phyloP scores from a whole-genome alignment of 305 asterid genomes.

The Fraxinus baroniana region DNA sequence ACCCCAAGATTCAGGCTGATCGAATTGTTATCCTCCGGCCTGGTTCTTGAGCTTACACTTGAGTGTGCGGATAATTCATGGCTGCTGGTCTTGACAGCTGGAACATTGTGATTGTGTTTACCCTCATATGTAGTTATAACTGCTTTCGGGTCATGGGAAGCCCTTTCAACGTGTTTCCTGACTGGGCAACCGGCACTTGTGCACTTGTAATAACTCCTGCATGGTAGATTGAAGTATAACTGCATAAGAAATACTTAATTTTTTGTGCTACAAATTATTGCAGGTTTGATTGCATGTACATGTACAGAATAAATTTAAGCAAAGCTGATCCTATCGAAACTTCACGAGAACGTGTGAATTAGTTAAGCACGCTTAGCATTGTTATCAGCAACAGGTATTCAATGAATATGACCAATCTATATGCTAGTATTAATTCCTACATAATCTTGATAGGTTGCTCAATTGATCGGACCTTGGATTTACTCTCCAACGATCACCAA shows the following conservation, averaged over 20 bases:
- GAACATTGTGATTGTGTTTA: slow-evolving; percentile 94
- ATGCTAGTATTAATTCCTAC: not conserved
- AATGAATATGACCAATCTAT: not conserved
- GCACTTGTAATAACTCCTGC: slow-evolving; percentile 97
- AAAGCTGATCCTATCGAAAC: not conserved
- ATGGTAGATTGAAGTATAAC: slow-evolving; percentile 19
- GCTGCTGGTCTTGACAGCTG: slow-evolving; percentile 65
- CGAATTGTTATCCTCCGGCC: slow-evolving; percentile 48
- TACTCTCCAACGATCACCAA: too few species aligned
- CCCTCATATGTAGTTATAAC: slow-evolving; percentile 98
- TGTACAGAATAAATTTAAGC: not conserved
- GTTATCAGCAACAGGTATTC: not conserved
- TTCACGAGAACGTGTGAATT: not conserved
- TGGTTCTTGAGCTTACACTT: slow-evolving; percentile 37
- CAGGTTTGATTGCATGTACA: not conserved
- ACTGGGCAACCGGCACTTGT: slow-evolving; percentile 86
- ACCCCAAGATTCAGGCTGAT: slow-evolving; percentile 86
- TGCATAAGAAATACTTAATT: not conserved
- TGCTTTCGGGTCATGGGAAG: slow-evolving; percentile 92
- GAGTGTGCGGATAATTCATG: slow-evolving; percentile 49
- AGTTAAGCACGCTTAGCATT: not conserved
- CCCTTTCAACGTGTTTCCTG: slow-evolving; percentile 95
- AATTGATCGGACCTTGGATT: too few species aligned
- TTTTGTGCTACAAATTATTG: not conserved
- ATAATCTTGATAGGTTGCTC: too few species aligned